Evolutionary conservation across 129 eudicot species (phyloP), one percentile per base, ranked within the genome.

Genomic region (Pseudognaphalium luteoalbum): DNA sequence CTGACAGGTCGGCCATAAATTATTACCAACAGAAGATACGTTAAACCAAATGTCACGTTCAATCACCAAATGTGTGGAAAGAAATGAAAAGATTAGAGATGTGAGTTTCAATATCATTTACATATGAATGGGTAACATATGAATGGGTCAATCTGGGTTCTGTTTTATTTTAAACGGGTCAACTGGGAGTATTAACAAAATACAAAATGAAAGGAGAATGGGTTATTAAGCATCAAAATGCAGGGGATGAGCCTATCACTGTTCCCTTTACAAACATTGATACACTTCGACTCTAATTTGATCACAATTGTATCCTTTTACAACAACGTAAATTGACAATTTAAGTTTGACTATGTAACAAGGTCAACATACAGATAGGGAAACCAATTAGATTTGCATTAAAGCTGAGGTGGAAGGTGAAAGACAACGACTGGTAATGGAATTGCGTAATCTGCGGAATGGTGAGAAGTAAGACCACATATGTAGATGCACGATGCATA

Each of bases 331-430:
- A 54, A 64, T 65, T 14, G 5, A 29, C 4, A 19, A 50, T 11
- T 16, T 30, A 44, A 16, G 29, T 9, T 3, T 14, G 10, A 25
- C 16, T 29, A 16, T 5, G 59, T 44, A 50, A 28, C 22, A 47
- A 70, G 62, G 34, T 34, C 61, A 25, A 25, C 28, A 25, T 70
- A 17, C 22, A 25, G 20, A 65, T 65, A 64, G 37, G 32, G 42
- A 64, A 64, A 15, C 69, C 9, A 64, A 1, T 10, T 4, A 14
- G 2, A 32, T 30, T 64, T 64, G 42, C 42, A 44, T 44, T 75
- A 1, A 35, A 57, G 35, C 98, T 52, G 97, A 94, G 84, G 98
- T 94, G 72, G 98, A 91, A 87, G 96, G 97, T 68, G 98, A 91
- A 84, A 82, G 96, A 81, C 98, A 91, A 84, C 87, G 91, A 75